Conservation (phyloP, 2,329 filamentous ascomycete species). For the Hortaea sp. region DNA sequence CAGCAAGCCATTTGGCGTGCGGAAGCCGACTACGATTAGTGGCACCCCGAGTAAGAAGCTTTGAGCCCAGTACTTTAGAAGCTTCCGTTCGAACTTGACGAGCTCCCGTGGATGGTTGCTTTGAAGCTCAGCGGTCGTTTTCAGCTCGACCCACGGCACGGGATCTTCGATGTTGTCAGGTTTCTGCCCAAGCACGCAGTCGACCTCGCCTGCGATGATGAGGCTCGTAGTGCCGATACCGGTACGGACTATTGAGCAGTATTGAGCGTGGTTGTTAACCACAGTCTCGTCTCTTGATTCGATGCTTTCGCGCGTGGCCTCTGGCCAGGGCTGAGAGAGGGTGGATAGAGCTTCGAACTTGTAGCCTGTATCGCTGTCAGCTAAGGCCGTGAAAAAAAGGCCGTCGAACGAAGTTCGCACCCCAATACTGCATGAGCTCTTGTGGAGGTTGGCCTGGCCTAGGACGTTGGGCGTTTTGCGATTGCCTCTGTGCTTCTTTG, state of each 20-base stretch:
- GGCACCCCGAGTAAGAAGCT: conserved; percentile 89
- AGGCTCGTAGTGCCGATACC: conserved; percentile 67
- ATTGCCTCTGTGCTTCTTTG: conserved; percentile 52
- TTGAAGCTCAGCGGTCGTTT: conserved; percentile 51
- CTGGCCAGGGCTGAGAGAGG: conserved; percentile 63
- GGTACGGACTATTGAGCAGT: conserved; percentile 87
- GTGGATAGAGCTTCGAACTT: conserved; percentile 88
- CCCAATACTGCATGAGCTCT: conserved; percentile 89
- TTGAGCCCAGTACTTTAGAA: conserved; percentile 89
- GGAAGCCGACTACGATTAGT: conserved; percentile 83
- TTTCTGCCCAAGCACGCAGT: conserved; percentile 82
- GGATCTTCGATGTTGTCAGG: conserved; percentile 54
- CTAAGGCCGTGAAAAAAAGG: not conserved
- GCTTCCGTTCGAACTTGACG: conserved; percentile 73
- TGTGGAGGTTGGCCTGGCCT: conserved; percentile 51
- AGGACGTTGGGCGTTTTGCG: conserved; percentile 34
- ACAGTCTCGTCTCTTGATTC: conserved; percentile 59
- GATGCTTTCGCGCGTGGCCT: conserved; percentile 64
- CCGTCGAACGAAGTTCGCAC: conserved; percentile 34
- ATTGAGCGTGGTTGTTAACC: conserved; percentile 86
- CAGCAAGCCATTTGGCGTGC: conserved; percentile 62
- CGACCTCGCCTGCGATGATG: conserved; percentile 86
- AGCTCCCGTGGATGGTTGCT: conserved; percentile 53
- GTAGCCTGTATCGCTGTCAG: conserved; percentile 52
- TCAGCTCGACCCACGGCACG: conserved; percentile 89